Conservation (phyloP, 345 rosid genomes). For the Eucalyptus brandiana region DNA sequence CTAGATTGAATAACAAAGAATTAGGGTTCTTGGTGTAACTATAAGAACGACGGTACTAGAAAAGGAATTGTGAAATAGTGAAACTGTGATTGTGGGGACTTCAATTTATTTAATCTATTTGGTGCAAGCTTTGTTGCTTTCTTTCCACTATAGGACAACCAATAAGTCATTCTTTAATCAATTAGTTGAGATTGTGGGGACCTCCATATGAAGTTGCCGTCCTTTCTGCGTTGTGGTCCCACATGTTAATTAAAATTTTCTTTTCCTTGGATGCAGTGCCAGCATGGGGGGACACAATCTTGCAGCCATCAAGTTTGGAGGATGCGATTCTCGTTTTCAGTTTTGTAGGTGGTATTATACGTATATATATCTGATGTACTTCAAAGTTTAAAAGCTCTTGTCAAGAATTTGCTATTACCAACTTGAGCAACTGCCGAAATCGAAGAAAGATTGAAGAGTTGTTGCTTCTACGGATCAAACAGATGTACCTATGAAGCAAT, state of each 20-base stretch:
- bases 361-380: background rate
- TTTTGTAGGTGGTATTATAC: background rate
- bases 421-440: background rate
- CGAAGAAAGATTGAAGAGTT: background rate
- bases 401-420: background rate
- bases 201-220: too few species aligned
- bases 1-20: background rate
- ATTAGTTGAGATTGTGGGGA: too few species aligned
- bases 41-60: rapidly evolving
- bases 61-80: background rate
- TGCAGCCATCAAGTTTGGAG: background rate
- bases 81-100: background rate
- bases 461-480: background rate
- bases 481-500: background rate
- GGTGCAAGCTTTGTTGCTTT: too few species aligned
- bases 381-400: background rate
- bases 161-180: too few species aligned
- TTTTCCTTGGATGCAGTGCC: background rate
- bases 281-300: too few species aligned
- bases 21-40: background rate
- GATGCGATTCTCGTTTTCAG: background rate
- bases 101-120: background rate
- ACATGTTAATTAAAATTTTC: too few species aligned
- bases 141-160: too few species aligned
- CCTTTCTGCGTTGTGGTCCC: background rate